A percentile compares a stretch with the other conserved stretches of the same genome.
Conservation (phyloP, 805 yeast species). For the Suhomyces tanzawaensis region DNA sequence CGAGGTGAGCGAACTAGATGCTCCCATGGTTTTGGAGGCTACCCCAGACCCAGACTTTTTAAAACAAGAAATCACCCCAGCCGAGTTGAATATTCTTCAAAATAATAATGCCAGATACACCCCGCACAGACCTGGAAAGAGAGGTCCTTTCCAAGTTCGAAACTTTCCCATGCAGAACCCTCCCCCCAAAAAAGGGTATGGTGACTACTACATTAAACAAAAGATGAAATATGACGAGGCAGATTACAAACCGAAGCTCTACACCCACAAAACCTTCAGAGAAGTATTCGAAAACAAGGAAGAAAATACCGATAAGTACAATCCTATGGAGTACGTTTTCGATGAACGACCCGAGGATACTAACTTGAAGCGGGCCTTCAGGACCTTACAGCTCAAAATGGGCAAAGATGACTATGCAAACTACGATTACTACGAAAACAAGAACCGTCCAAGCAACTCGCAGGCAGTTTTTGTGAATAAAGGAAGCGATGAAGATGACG, state of each 20-base stretch:
- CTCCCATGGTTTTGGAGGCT: not conserved
- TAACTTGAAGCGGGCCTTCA: slow-evolving; percentile 23
- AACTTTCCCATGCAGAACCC: not conserved
- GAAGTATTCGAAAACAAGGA: slow-evolving; percentile 35
- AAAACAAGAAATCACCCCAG: slow-evolving; percentile 38
- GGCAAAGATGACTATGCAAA: slow-evolving; percentile 31
- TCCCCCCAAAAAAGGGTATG: slow-evolving; percentile 9
- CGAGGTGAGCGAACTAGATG: not conserved
- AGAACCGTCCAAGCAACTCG: slow-evolving; percentile 14
- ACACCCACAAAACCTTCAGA: slow-evolving; percentile 39
- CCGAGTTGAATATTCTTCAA: slow-evolving; percentile 30
- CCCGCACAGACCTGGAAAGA: slow-evolving; percentile 2
- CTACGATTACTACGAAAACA: slow-evolving; percentile 34
- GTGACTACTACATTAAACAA: slow-evolving; percentile 38
- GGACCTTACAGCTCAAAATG: slow-evolving; percentile 26
- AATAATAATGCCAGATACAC: slow-evolving; percentile 5
- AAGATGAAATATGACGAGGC: slow-evolving; percentile 35
- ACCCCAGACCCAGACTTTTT: slow-evolving; percentile 22
- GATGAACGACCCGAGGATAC: slow-evolving; percentile 20
- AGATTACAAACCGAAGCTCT: slow-evolving; percentile 31
- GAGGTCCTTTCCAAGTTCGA: slow-evolving; percentile 3
- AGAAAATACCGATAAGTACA: slow-evolving; percentile 28
- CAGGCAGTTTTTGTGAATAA: slow-evolving; percentile 14
- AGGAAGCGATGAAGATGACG: slow-evolving; percentile 17
- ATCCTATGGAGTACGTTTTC: slow-evolving; percentile 42